Evolutionary conservation across 352 stramenopile genomes (phyloP).

Genomic region (Phytophthora rubi): DNA sequence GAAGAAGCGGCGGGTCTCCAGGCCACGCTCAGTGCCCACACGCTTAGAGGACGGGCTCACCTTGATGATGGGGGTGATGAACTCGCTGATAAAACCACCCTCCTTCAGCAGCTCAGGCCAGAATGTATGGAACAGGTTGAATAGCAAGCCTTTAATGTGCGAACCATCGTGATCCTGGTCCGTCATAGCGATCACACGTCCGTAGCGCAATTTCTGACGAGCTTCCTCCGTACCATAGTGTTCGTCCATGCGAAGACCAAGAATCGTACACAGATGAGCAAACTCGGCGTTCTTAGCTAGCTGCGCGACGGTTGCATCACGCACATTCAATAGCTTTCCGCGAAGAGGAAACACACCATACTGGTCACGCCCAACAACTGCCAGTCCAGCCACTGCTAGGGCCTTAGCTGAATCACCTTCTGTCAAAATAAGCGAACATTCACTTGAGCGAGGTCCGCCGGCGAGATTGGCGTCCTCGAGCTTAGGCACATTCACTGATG

Average conservation of each 20-base stretch:
- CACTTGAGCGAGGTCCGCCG: conserved; percentile 88
- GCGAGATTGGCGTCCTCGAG: conserved; percentile 99
- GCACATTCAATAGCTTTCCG: conserved; percentile 94
- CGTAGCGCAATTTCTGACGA: conserved; percentile 94
- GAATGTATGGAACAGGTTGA: conserved; percentile 99
- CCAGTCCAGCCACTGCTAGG: conserved; percentile 97
- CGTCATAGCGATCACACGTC: conserved; percentile 99
- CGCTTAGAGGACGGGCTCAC: conserved; percentile 68
- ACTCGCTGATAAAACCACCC: conserved; percentile 97
- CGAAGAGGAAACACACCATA: conserved; percentile 99
- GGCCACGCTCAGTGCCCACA: conserved; percentile 65
- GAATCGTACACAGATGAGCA: conserved; percentile 96
- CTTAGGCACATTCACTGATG: conserved; percentile 95
- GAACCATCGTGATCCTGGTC: conserved; percentile 99
- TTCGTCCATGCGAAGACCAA: conserved; percentile 97
- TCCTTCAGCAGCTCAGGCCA: conserved; percentile 97
- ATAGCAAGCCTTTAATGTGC: conserved; percentile 99
- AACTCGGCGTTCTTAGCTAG: conserved; percentile 96
- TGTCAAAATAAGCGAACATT: conserved; percentile 98
- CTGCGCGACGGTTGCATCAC: conserved; percentile 80
- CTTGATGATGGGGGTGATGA: conserved; percentile 99
- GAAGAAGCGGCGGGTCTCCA: conserved; percentile 93
- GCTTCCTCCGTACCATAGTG: conserved; percentile 95
- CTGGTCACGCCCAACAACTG: conserved; percentile 97
- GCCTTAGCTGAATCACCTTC: conserved; percentile 99